Evolutionary conservation across 495 filamentous ascomycete genomes (phyloP), one percentile per base, ranked within the genome.

Genomic region (Parmelia sp.): DNA sequence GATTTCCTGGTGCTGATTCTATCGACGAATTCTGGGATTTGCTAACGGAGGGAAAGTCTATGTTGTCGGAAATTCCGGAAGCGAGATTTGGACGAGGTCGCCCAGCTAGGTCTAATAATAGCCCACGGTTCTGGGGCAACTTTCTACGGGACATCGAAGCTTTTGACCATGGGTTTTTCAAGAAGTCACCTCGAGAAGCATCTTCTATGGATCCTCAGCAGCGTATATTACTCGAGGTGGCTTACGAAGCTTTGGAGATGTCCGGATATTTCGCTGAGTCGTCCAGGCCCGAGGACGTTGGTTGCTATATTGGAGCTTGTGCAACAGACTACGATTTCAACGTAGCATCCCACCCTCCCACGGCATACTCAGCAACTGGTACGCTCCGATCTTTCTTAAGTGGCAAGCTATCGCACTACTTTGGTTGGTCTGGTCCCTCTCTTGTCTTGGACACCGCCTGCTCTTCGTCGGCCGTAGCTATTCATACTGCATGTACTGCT

Each of bases 111-210:
- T 49, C 55, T 5, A 23, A 39, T 27, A 49, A 29, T 25, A 59
- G 44, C 29, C 27, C 51, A 33, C 37, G 35, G 36, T 64, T 58
- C 39, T 80, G 71, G 29, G 82, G 76, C 0, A 80, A 82, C 55
- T 82, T 83, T 51, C 57, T 84, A 6, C 59, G 68, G 15, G 73
- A 79, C 35, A 63, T 68, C 14, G 78, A 82, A 60, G 71, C 70
- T 23, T 84, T 81, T 47, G 83, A 87, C 58, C 76, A 80, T 56
- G 65, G 71, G 8, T 85, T 86, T 71, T 87, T 84, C 75, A 77
- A 75, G 62, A 77, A 71, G 56, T 76, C 71, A 17, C 71, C 78
- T 0, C 71, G 65, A 25, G 75, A 84, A 70, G 72, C 80, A 65
- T 61, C 47, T 27, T 45, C 60, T 14, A 71, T 72, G 67, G 72